Evolutionary conservation across 176 grass and related monocot genomes (phyloP), one percentile per base, ranked within the genome.

Genomic region (Lolium multiflorum): DNA sequence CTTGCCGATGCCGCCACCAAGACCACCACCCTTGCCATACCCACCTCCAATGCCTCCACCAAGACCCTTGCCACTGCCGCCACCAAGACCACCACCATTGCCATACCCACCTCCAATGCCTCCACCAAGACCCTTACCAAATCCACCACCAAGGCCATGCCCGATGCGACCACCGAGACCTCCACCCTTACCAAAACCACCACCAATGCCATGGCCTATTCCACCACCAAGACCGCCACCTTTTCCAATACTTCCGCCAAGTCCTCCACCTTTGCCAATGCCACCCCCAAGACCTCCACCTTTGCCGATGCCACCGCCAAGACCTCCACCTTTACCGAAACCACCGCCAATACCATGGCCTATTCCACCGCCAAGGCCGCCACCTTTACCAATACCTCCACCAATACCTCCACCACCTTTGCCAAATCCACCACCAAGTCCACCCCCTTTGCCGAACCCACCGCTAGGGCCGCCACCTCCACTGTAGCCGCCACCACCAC

Each of bases 341-440:
- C 87, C 90, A 11, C 90, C 79, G 0, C 87, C 83, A 0, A 87
- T n/a, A 9, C 80, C 87, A 6, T 74, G 79, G 0, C 83, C 87
- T 5, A 89, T 75, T 0, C 87, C 88, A 0, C 54, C 63, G 0
- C 88, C 84, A 5, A 83, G 54, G 0, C 84, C 89, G 0, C 79
- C 80, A 6, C 89, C 85, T 1, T 78, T 73, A 9, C 66, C 79
- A 10, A 75, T 9, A 20, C 85, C 83, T 2, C 80, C 79, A 2
- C 79, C 41, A 43, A 43, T 35, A 35, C 31, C 6, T 43, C 41
- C 41, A 43, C 41, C 41, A 43, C 41, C 41, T 7, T 43, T 43
- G 41, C 41, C 41, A 43, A 43, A 43, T 43, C 41, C 41, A 43
- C 41, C 54, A 5, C 89, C 84, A 24, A 82, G 24, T 3, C 89